These are phyloP conservation scores for Chlamydomonas incerta DNA, from an alignment of 139 green algal species.

Conservation along the genomic window DNA sequence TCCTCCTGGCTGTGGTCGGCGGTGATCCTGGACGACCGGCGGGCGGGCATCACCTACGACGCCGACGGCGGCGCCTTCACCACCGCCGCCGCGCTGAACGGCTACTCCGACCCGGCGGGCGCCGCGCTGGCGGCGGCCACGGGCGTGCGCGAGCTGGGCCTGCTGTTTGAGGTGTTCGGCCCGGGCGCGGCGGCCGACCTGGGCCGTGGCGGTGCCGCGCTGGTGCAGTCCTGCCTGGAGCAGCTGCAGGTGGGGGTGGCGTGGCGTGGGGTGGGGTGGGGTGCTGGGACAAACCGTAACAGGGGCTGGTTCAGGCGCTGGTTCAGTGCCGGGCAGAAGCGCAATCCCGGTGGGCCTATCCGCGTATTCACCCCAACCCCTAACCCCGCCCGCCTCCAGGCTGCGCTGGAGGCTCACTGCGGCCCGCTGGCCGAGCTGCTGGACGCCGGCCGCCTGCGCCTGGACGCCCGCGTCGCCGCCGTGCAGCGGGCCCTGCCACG, in stretches of 20 bases:
- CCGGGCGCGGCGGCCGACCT: conserved; percentile 27
- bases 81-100: not conserved
- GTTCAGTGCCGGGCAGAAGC: too few species aligned
- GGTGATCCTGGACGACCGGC: conserved; percentile 14
- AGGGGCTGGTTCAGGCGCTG: too few species aligned
- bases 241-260: conserved; percentile 22
- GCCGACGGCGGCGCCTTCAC: conserved; percentile 10
- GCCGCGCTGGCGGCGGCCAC: conserved; percentile 8
- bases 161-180: conserved; percentile 36
- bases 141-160: conserved; percentile 4
- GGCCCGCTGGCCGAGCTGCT: conserved; percentile 10
- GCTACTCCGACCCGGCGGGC: not conserved
- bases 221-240: conserved; percentile 7
- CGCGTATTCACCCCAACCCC: too few species aligned
- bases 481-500: not conserved
- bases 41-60: conserved; percentile 1
- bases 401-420: not conserved
- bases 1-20: conserved; percentile 13
- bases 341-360: too few species aligned
- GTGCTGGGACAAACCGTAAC: too few species aligned
- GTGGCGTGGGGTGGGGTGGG: too few species aligned
- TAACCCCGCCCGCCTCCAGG: not conserved
- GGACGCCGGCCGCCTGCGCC: not conserved
- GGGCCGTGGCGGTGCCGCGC: not conserved
- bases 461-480: not conserved